These are phyloP conservation scores for Dispira parvispora DNA, from an alignment of 192 early-diverging fungal genomes.

Conservation along the genomic window DNA sequence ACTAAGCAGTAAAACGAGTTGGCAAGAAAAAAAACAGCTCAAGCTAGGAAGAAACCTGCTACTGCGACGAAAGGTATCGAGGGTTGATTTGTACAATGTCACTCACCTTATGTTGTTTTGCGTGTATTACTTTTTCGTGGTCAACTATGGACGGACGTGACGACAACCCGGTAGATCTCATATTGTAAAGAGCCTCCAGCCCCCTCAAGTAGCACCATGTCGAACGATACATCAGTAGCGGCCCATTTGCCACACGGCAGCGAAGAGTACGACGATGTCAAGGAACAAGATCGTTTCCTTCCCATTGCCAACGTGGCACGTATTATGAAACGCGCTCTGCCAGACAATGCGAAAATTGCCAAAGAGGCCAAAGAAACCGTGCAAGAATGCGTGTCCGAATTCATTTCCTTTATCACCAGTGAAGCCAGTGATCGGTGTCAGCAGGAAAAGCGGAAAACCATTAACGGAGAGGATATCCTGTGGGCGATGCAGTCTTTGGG, in stretches of 20 bases:
- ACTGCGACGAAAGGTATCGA: background rate
- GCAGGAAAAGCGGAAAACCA: conserved; percentile 92
- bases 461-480: conserved; percentile 95
- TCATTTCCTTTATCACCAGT: conserved; percentile 95
- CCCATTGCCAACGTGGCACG: conserved; percentile 93
- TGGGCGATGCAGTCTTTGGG: conserved; percentile 97
- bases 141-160: no score
- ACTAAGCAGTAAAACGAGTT: no score
- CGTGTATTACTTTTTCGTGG: no score
- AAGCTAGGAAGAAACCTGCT: no score
- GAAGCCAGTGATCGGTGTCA: conserved; percentile 93
- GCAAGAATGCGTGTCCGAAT: conserved; percentile 96
- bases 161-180: no score
- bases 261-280: conserved; percentile 60
- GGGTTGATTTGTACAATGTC: background rate
- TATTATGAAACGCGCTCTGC: conserved; percentile 94
- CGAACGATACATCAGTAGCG: background rate
- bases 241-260: background rate
- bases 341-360: conserved; percentile 94
- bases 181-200: no score
- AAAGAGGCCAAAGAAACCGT: conserved; percentile 96
- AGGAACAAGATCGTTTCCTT: conserved; percentile 89
- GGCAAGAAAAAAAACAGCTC: no score
- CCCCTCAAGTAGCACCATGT: background rate
- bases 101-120: background rate